These are phyloP conservation scores for Davidsoniella virescens DNA, from an alignment of 2,329 filamentous ascomycete genomes.

Conservation along the genomic window DNA sequence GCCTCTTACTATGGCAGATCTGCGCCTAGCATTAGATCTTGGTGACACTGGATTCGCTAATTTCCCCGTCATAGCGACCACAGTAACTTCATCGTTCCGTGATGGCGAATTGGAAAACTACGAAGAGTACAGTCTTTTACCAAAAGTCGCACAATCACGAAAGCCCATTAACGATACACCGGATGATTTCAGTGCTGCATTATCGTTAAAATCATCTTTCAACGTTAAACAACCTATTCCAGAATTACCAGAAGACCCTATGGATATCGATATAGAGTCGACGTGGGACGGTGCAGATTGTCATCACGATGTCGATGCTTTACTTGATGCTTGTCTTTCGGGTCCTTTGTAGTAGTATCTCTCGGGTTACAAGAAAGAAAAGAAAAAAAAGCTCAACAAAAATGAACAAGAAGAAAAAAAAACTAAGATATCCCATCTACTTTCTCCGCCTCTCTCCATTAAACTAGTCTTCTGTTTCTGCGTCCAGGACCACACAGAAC, in stretches of 20 bases:
- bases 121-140: constrained; percentile 41
- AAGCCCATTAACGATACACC: constrained; percentile 16
- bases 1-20: constrained; percentile 60
- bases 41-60: constrained; percentile 60
- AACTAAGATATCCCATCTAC: not conserved
- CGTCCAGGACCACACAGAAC: too few relatives aligned
- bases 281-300: constrained; percentile 45
- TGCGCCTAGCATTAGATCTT: constrained; percentile 60
- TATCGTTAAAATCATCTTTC: constrained; percentile 5
- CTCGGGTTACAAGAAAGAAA: not conserved
- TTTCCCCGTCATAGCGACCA: constrained; percentile 58
- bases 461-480: too few relatives aligned
- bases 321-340: constrained; percentile 40
- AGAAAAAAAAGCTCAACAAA: not conserved
- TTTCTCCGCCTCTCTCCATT: too few relatives aligned
- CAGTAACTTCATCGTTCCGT: constrained; percentile 53
- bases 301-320: constrained; percentile 36
- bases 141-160: constrained; percentile 14
- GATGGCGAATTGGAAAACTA: constrained; percentile 61
- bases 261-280: constrained; percentile 42
- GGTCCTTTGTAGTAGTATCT: constrained; percentile 15
- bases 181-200: constrained; percentile 30
- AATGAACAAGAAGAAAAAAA: not conserved
- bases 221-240: not conserved
- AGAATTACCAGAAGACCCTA: constrained; percentile 28